These are phyloP conservation scores for Helminthosporium solani DNA, from an alignment of 2,329 filamentous ascomycete species.

Conservation along the genomic window DNA sequence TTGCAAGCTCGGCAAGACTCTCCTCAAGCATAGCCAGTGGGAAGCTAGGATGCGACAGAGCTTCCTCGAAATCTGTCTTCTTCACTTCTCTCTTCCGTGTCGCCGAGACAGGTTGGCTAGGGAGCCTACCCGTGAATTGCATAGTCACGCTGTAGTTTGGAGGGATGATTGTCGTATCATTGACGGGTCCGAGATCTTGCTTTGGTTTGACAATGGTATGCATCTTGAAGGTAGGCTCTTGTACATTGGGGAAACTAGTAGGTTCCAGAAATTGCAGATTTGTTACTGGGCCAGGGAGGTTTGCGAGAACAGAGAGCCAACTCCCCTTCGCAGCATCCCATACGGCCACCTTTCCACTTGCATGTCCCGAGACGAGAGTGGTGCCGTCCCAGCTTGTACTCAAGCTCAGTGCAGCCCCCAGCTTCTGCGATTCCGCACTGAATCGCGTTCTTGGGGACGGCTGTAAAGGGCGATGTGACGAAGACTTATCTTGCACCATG, in stretches of 20 bases:
- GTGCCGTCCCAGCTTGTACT: conserved; percentile 81
- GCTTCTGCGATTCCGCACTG: conserved; percentile 59
- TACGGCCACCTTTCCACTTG: conserved; percentile 71
- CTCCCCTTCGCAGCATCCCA: conserved; percentile 78
- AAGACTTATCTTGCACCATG: conserved; percentile 53
- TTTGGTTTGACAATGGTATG: conserved; percentile 77
- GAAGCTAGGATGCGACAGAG: conserved; percentile 47
- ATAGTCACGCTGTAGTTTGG: conserved; percentile 65
- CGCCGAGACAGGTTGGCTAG: conserved; percentile 30
- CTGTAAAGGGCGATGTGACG: conserved; percentile 55
- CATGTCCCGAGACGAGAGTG: conserved; percentile 75
- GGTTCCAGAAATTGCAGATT: conserved; percentile 75
- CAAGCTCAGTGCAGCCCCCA: conserved; percentile 67
- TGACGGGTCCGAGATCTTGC: conserved; percentile 54
- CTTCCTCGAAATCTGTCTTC: conserved; percentile 40
- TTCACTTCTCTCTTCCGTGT: conserved; percentile 18
- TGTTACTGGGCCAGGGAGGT: conserved; percentile 78
- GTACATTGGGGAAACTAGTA: conserved; percentile 46
- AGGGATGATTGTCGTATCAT: conserved; percentile 42
- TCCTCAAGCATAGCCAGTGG: conserved; percentile 44
- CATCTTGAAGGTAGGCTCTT: conserved; percentile 50
- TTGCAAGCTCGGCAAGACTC: conserved; percentile 36
- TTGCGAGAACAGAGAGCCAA: conserved; percentile 66
- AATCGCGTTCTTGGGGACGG: conserved; percentile 45
- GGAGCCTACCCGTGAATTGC: conserved; percentile 54